Base-by-base conservation (phyloP, 2,329 filamentous ascomycete species). In the Fusarium subtropicale region DNA sequence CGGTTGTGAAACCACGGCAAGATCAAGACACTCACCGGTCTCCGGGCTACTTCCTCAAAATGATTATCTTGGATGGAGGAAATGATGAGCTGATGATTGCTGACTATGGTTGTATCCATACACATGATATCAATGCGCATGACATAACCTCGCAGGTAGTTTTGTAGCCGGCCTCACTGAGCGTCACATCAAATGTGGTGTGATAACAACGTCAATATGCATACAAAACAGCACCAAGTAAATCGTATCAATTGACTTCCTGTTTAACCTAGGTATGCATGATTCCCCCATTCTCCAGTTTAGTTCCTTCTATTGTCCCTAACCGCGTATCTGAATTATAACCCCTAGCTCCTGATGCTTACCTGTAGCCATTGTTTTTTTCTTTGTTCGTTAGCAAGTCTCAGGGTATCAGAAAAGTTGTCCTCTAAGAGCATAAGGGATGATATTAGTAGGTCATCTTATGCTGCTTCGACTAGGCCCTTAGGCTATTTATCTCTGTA, bases 251-350 rank as follows among this genome's bases (percentile, higher is more conserved):
- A 60, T 52, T 50, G 48, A 30, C 41, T 36, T 56, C 41, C 24
- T 61, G n/a, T 42, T 42, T 54, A 38, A 64, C 61, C 69, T 67
- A 20, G 18, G 18, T 22, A 61, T 74, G 62, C 64, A 71, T 63
- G 60, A 18, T 20, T 20, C 45, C 48, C 63, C 46, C 44, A 39
- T 66, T 44, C 57, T 42, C 36, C 53, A 55, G 50, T 60, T 51
- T 64, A 47, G 48, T 55, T 68, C 59, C 55, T 54, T 68, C 56
- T 68, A 71, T 57, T 71, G 56, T 47, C 47, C 46, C 56, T 58
- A 34, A 26, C 48, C 46, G 30, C 60, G 38, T 54, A 44, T 51
- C 38, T 54, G 48, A 53, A 53, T 56, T 65, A 54, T 31, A 50
- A 30, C 46, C 41, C 53, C 39, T 46, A 36, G 46, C 46, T 33